Evolutionary conservation across 192 early-diverging fungal species (phyloP).

Genomic region (Kickxella alabastrina): DNA sequence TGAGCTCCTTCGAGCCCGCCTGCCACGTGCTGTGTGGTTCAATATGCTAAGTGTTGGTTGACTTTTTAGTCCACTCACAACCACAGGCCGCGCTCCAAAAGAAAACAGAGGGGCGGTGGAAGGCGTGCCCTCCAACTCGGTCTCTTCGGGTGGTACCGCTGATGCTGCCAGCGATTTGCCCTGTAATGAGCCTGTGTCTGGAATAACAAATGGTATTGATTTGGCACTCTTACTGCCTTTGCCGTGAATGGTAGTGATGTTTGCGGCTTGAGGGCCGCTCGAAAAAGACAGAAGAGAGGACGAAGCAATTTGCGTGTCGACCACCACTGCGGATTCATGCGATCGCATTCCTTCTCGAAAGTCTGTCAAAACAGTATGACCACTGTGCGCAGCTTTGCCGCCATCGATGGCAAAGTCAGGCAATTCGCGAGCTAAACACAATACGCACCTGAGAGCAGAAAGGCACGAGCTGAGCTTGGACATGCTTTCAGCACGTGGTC

Average conservation of each 20-base stretch:
- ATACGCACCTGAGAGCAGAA: conserved; percentile 28
- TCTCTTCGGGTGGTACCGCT: background rate
- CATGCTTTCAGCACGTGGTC: background rate
- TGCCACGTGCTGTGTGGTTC: conserved; percentile 21
- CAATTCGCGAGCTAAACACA: conserved; percentile 7
- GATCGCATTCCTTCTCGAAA: conserved; percentile 34
- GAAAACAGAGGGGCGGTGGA: background rate
- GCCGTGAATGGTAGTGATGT: too few relatives aligned
- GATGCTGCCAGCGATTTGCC: background rate
- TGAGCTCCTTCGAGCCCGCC: conserved; percentile 15
- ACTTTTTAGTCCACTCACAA: conserved; percentile 23
- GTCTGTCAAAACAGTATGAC: conserved; percentile 25
- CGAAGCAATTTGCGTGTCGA: too few relatives aligned
- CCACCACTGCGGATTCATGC: background rate
- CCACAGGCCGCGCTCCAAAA: conserved; percentile 4
- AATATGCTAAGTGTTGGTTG: conserved; percentile 20
- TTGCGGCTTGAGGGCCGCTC: too few relatives aligned
- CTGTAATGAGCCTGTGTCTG: too few relatives aligned
- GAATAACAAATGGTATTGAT: too few relatives aligned
- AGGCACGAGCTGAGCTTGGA: conserved; percentile 27
- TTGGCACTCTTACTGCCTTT: too few relatives aligned
- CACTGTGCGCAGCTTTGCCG: conserved; percentile 10
- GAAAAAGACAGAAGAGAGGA: too few relatives aligned
- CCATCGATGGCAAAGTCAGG: conserved; percentile 14
- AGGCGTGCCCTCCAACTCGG: background rate